Percentiles rank a stretch among this genome's conserved stretches.
Evolutionary conservation across 148 eudicot genomes (phyloP).

Genomic region (Dianthus caryophyllus): DNA sequence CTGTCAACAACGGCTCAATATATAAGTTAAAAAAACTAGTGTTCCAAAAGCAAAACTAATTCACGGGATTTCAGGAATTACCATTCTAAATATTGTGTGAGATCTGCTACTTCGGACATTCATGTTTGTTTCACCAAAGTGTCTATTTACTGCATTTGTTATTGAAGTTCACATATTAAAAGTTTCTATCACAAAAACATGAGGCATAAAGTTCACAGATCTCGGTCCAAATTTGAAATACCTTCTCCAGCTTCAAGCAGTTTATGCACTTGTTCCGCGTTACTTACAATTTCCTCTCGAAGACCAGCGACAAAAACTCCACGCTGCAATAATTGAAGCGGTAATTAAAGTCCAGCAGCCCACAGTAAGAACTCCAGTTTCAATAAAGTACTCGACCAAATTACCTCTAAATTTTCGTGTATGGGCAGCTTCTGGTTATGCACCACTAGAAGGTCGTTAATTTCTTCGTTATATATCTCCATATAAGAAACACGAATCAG

Average conservation of each 20-base stretch:
- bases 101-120: slow-evolving; percentile 97
- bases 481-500: slow-evolving; percentile 93
- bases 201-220: background rate
- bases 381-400: slow-evolving; percentile 1
- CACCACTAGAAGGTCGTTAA: slow-evolving; percentile 81
- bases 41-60: slow-evolving; percentile 6
- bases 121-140: slow-evolving; percentile 99
- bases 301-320: slow-evolving; percentile 96
- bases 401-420: slow-evolving; percentile 93
- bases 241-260: slow-evolving; percentile 95
- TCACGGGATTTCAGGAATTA: slow-evolving; percentile 30
- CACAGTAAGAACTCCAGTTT: background rate
- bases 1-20: no score
- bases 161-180: slow-evolving; percentile 18
- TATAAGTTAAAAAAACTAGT: background rate
- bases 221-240: slow-evolving; percentile 19
- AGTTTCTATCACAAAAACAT: background rate
- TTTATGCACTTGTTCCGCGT: slow-evolving; percentile 81
- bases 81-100: slow-evolving; percentile 98
- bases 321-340: slow-evolving; percentile 44
- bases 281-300: slow-evolving; percentile 84
- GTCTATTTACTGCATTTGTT: slow-evolving; percentile 76
- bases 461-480: slow-evolving; percentile 98
- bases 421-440: slow-evolving; percentile 83
- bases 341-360: slow-evolving; percentile 6